A percentile compares a stretch with the other conserved stretches of the same genome.
These are phyloP conservation scores for Penicillium psychrosexuale DNA, from an alignment of 2,329 filamentous ascomycete genomes.

Conservation along the genomic window DNA sequence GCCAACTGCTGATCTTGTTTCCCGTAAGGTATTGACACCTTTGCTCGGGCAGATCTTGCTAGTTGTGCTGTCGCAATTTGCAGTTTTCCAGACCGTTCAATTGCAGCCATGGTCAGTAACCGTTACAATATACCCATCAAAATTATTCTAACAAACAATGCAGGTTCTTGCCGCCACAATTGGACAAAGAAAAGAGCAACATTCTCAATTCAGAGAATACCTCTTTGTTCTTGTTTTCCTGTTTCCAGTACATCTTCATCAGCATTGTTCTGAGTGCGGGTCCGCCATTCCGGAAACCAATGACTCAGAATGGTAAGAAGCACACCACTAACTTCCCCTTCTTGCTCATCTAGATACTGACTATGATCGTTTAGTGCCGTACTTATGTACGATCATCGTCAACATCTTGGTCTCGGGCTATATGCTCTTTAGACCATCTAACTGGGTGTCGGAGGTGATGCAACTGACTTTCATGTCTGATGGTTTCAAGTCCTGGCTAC, in stretches of 20 bases:
- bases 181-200: conserved; percentile 76
- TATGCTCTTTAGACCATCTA: conserved; percentile 73
- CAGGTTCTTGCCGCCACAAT: conserved; percentile 73
- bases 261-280: conserved; percentile 90
- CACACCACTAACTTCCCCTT: conserved; percentile 2
- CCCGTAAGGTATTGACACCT: conserved; percentile 84
- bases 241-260: conserved; percentile 91
- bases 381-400: conserved; percentile 70
- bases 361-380: conserved; percentile 61
- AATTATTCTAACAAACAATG: conserved; percentile 14
- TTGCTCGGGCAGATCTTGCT: conserved; percentile 84
- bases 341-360: conserved; percentile 20
- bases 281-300: conserved; percentile 78
- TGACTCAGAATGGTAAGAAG: conserved; percentile 71
- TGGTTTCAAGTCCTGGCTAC: conserved; percentile 69
- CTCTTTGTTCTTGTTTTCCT: conserved; percentile 81
- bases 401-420: conserved; percentile 68
- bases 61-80: conserved; percentile 71
- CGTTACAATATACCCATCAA: background rate
- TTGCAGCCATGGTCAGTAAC: conserved; percentile 68
- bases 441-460: conserved; percentile 72
- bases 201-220: conserved; percentile 93
- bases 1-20: conserved; percentile 88
- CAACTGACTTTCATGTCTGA: conserved; percentile 74
- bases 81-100: conserved; percentile 71